phyloP scores from a whole-genome alignment of 306 rosid genomes.

The Ziziphus jujuba region DNA sequence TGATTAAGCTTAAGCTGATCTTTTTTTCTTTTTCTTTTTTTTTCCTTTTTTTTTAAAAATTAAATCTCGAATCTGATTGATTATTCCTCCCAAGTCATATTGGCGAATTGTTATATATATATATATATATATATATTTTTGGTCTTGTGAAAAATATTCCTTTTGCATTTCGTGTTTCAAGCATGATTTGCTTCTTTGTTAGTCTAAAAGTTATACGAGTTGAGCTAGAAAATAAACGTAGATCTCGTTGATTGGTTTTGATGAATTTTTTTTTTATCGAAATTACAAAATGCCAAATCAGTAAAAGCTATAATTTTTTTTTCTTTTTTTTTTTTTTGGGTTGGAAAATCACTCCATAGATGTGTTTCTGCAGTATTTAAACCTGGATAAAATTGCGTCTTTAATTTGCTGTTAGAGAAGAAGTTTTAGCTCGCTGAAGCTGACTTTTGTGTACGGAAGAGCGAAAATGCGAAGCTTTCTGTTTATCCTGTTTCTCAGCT shows the following conservation, averaged over 20 bases:
- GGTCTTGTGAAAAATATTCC: neutral
- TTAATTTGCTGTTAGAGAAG: neutral
- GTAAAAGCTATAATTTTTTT: neutral
- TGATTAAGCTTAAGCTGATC: neutral
- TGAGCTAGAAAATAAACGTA: constrained; percentile 1
- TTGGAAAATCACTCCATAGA: neutral
- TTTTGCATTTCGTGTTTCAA: neutral
- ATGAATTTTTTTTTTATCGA: neutral
- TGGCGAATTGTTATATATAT: neutral
- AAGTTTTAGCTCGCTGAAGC: neutral
- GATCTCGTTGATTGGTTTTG: constrained; percentile 1
- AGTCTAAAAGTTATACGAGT: neutral
- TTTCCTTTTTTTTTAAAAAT: neutral
- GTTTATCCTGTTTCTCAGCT: neutral
- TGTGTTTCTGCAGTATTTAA: constrained; percentile 9
- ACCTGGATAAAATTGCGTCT: neutral
- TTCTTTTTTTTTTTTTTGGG: too few relatives aligned
- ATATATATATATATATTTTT: neutral
- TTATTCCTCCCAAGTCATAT: too few relatives aligned
- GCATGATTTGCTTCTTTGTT: neutral
- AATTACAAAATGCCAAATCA: neutral
- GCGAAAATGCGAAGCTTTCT: neutral
- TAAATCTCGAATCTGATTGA: too few relatives aligned
- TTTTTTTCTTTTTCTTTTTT: neutral
- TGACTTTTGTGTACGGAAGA: constrained; percentile 18